phyloP scores from a whole-genome alignment of 768 basidiomycete genomes.

The Suillus placidus region DNA sequence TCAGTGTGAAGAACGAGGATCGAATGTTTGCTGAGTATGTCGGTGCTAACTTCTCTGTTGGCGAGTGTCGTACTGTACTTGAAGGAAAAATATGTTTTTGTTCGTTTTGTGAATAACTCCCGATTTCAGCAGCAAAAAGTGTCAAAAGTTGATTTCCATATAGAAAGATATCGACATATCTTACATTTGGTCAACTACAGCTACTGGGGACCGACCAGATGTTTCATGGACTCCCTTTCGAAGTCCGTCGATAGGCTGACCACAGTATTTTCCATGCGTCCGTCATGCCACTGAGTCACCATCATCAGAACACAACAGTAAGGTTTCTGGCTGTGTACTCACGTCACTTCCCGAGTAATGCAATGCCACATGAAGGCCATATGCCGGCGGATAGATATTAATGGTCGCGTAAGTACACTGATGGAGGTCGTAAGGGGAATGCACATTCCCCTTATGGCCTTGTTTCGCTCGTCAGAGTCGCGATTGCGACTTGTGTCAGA shows the following conservation, averaged over 20 bases:
- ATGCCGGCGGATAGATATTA: constrained; percentile 13
- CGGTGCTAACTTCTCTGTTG: not conserved
- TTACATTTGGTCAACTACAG: not conserved
- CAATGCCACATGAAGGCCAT: not conserved
- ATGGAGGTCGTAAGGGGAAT: constrained; percentile 5
- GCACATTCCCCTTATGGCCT: constrained; percentile 2
- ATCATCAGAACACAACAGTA: not conserved
- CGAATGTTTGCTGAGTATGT: not conserved
- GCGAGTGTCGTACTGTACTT: not conserved
- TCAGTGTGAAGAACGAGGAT: not conserved
- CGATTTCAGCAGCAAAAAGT: not conserved
- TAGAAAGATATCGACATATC: not conserved
- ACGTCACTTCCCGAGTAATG: not conserved
- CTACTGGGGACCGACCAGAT: not conserved
- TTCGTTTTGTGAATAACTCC: not conserved
- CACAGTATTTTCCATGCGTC: not conserved
- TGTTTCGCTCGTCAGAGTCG: constrained; percentile 5
- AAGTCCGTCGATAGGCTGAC: not conserved
- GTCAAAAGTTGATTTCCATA: not conserved
- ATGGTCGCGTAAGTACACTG: constrained; percentile 3
- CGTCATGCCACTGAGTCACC: not conserved
- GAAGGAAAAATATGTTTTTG: not conserved
- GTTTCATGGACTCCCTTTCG: not conserved
- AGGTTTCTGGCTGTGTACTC: not conserved
- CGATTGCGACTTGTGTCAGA: not conserved